phyloP scores from a whole-genome alignment of 2,329 filamentous ascomycete species.

The Ceratocystiopsis sp. region DNA sequence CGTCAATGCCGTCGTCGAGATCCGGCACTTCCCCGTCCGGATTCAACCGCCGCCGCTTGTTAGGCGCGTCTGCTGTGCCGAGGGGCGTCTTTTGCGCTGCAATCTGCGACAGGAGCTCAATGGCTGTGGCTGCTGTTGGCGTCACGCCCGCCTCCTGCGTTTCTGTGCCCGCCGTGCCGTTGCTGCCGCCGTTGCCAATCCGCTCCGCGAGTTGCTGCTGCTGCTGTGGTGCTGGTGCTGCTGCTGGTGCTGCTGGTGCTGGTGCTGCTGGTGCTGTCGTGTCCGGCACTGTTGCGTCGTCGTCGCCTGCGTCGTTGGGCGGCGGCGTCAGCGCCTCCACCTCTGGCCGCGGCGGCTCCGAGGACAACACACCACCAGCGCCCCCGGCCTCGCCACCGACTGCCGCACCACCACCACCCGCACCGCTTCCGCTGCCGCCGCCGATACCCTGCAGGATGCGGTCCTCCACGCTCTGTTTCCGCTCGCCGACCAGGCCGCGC shows the following conservation, averaged over 20 bases:
- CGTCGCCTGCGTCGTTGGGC: background rate
- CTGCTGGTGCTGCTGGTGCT: too few species aligned
- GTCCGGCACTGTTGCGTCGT: background rate
- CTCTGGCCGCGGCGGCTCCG: slow-evolving; percentile 56
- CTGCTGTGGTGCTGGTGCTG: background rate
- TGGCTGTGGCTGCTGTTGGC: slow-evolving; percentile 15
- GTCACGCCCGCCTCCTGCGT: slow-evolving; percentile 1
- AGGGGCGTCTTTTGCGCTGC: slow-evolving; percentile 29
- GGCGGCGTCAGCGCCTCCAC: slow-evolving; percentile 40
- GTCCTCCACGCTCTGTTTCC: slow-evolving; percentile 79
- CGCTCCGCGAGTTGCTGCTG: background rate
- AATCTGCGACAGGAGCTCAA: slow-evolving; percentile 23
- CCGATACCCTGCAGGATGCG: slow-evolving; percentile 75
- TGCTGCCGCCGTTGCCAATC: background rate
- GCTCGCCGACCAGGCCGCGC: slow-evolving; percentile 56
- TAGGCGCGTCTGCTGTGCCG: slow-evolving; percentile 30
- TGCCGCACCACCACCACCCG: slow-evolving; percentile 24
- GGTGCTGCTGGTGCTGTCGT: too few species aligned
- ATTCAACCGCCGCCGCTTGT: slow-evolving; percentile 39
- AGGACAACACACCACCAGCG: slow-evolving; percentile 26
- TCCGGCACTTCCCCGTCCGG: slow-evolving; percentile 34
- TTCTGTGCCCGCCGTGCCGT: background rate
- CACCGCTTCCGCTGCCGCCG: slow-evolving; percentile 32
- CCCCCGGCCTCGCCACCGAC: slow-evolving; percentile 25
- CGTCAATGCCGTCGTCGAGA: slow-evolving; percentile 38